These are phyloP conservation scores for Arachis stenosperma DNA, from an alignment of 306 rosid species.

Conservation along the genomic window DNA sequence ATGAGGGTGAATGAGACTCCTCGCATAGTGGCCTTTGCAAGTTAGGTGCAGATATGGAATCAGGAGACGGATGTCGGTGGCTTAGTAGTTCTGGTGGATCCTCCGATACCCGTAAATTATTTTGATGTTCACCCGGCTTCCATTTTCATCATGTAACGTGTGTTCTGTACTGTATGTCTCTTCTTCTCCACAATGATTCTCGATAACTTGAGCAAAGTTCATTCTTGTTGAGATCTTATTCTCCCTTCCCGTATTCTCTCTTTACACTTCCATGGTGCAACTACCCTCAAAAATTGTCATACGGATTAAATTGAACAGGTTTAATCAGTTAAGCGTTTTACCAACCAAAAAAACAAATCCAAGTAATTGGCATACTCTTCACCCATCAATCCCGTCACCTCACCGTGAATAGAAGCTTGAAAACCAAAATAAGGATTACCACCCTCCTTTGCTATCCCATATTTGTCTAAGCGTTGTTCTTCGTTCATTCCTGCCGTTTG, in stretches of 20 bases:
- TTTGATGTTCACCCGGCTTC: slow-evolving; percentile 39
- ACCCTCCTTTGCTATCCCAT: too few species aligned
- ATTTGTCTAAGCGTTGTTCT: too few species aligned
- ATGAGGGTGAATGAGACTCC: slow-evolving; percentile 29
- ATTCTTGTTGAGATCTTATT: slow-evolving; percentile 41
- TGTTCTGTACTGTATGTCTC: slow-evolving; percentile 37
- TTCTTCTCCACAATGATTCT: slow-evolving; percentile 3
- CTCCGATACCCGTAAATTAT: slow-evolving; percentile 34
- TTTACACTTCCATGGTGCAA: not conserved
- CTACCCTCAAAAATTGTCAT: too few species aligned
- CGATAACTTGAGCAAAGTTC: slow-evolving; percentile 30
- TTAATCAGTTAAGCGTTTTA: too few species aligned
- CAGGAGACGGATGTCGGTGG: slow-evolving; percentile 34
- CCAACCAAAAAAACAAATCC: too few species aligned
- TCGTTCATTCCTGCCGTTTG: too few species aligned
- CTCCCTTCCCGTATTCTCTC: not conserved
- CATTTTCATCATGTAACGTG: slow-evolving; percentile 39
- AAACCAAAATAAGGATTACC: too few species aligned
- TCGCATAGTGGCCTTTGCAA: slow-evolving; percentile 20
- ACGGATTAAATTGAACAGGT: too few species aligned
- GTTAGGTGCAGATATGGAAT: slow-evolving; percentile 22
- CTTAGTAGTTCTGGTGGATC: slow-evolving; percentile 34
- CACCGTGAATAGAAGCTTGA: too few species aligned
- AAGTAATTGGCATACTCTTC: too few species aligned
- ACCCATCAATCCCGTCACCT: too few species aligned